Base-by-base conservation (phyloP, 768 basidiomycete genomes). In the Mycena polygramma region DNA sequence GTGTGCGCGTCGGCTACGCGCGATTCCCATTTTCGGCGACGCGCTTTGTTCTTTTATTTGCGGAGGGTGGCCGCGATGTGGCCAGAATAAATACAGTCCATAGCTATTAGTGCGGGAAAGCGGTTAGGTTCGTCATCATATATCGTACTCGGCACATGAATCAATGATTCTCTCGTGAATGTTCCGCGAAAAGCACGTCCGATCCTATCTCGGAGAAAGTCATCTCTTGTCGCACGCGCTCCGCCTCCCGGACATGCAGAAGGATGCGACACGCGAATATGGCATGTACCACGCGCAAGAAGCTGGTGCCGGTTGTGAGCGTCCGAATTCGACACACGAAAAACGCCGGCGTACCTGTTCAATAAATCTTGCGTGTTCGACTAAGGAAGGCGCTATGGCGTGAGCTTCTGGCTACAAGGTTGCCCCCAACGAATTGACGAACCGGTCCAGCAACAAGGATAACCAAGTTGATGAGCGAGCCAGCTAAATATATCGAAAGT, bases 181-280 rank as follows among this genome's bases (percentile, higher is more conserved):
- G 48, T 24, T 30, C 30, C 48, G 20, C 48, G 15, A 49, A 49
- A 49, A 4, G 22, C n/a, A 49, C 8, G 11, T n/a, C 48, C n/a
- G 22, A 49, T 8, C n/a, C 20, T 22, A 49, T 15, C 2, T 22
- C 48, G n/a, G 9, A 6, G 7, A 15, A 7, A 9, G 7, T 8
- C 48, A 24, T 20, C 54, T 61, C 59, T 30, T 26, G 53, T n/a
- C 53, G 51, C 65, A 11, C 49, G 43, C 48, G 54, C 14, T 68
- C 67, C 2, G 39, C 67, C 39, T 68, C 41, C 13, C 67, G 59
- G 49, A 68, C 51, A 37, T 68, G 49, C 15, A 68, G 53, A n/a
- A 68, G 14, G 22, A 68, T 30, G 15, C 67, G 59, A n/a, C 51
- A 54, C 30, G 60, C 53, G 14, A 54, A 57, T 2, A 68, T 48